phyloP scores from a whole-genome alignment of 108 stramenopile species.

The Pseudonitzschia multiseries region DNA sequence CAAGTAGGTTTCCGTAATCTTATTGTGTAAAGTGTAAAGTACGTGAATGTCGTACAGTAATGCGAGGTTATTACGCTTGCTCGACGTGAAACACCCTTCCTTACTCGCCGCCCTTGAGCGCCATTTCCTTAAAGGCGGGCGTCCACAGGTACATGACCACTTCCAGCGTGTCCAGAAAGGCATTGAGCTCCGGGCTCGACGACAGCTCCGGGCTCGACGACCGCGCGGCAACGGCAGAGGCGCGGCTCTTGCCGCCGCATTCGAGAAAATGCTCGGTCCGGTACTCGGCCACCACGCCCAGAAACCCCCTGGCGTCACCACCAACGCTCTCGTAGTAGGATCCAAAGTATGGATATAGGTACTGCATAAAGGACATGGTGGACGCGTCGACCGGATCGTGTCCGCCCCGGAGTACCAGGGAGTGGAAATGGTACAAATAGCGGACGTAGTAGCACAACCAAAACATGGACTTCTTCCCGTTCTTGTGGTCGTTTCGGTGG shows the following conservation, averaged over 20 bases:
- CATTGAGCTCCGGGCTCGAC: background rate
- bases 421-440: conserved; percentile 9
- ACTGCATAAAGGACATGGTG: conserved; percentile 5
- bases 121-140: conserved; percentile 9
- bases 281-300: conserved; percentile 6
- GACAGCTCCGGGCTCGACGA: background rate
- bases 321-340: background rate
- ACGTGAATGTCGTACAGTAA: too few relatives aligned
- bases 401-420: background rate
- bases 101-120: background rate
- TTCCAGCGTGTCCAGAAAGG: background rate
- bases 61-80: too few relatives aligned
- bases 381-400: conserved; percentile 10
- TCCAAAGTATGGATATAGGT: background rate
- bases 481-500: background rate
- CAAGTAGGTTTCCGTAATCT: too few relatives aligned
- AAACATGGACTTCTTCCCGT: conserved; percentile 13
- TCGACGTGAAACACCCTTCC: too few relatives aligned
- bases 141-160: conserved; percentile 12
- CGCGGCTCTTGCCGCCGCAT: background rate
- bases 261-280: background rate
- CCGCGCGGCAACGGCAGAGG: too few relatives aligned
- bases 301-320: background rate
- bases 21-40: too few relatives aligned
- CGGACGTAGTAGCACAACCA: conserved; percentile 9